Conservation (phyloP, 75 land plant genomes). For the Cunninghamia lanceolata region DNA sequence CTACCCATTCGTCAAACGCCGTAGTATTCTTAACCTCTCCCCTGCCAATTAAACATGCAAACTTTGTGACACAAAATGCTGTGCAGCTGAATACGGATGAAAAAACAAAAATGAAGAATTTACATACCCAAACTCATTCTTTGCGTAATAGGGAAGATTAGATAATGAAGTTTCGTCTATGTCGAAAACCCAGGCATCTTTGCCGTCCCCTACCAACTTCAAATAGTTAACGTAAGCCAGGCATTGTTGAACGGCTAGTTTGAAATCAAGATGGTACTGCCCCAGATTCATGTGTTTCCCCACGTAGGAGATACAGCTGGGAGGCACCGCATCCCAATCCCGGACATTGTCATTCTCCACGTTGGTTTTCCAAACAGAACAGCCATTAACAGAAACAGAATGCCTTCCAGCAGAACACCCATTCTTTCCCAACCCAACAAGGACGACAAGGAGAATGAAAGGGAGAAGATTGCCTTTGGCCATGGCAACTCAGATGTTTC, state of each 20-base stretch:
- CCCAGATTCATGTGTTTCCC: constrained; percentile 48
- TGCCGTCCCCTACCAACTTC: constrained; percentile 27
- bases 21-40: constrained; percentile 42
- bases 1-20: constrained; percentile 69
- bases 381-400: not conserved
- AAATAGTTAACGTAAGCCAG: constrained; percentile 25
- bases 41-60: constrained; percentile 23
- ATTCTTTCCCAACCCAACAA: not conserved
- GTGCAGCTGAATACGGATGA: not conserved
- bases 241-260: constrained; percentile 27
- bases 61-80: too few species aligned
- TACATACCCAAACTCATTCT: constrained; percentile 43
- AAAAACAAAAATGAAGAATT: not conserved
- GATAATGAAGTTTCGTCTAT: constrained; percentile 82
- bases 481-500: not conserved
- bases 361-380: constrained; percentile 39
- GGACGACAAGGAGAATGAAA: not conserved
- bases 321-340: constrained; percentile 51
- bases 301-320: constrained; percentile 39
- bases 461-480: not conserved
- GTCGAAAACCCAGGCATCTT: constrained; percentile 80
- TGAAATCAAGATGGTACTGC: constrained; percentile 48
- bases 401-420: not conserved
- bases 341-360: constrained; percentile 52
- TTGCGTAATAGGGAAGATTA: constrained; percentile 64